Evolutionary conservation across 306 rosid species (phyloP).

Genomic region (Urtica urens): DNA sequence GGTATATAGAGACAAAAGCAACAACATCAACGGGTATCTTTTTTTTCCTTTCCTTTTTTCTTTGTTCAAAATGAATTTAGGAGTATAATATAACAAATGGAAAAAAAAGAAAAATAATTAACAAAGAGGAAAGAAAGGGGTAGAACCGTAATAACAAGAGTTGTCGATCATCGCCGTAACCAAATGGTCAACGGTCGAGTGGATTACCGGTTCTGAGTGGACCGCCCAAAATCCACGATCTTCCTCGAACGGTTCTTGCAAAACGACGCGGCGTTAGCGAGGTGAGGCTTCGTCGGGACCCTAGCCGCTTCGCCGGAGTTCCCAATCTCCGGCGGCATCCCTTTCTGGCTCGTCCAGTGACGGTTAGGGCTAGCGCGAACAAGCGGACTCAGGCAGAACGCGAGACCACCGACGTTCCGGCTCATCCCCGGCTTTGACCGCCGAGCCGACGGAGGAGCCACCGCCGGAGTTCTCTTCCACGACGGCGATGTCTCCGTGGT

Average conservation of each 20-base stretch:
- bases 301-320: slow-evolving; percentile 36
- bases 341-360: slow-evolving; percentile 50
- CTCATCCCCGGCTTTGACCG: slow-evolving; percentile 32
- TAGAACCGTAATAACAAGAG: slow-evolving; percentile 21
- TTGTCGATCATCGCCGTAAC: neutral
- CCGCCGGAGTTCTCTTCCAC: slow-evolving; percentile 46
- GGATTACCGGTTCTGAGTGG: slow-evolving; percentile 59
- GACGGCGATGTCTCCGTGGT: slow-evolving; percentile 47
- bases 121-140: slow-evolving; percentile 11
- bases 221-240: slow-evolving; percentile 80
- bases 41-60: neutral
- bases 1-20: slow-evolving; percentile 25
- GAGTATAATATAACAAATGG: neutral
- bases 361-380: slow-evolving; percentile 76
- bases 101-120: neutral
- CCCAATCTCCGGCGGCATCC: slow-evolving; percentile 34
- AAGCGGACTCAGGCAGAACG: slow-evolving; percentile 80
- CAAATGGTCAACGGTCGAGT: slow-evolving; percentile 20
- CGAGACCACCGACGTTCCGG: slow-evolving; percentile 38
- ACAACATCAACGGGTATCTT: slow-evolving; percentile 5
- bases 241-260: slow-evolving; percentile 75
- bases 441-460: slow-evolving; percentile 24
- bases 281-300: slow-evolving; percentile 36
- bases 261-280: slow-evolving; percentile 53
- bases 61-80: neutral